These are phyloP conservation scores for Daldinia decipiens DNA, from an alignment of 495 filamentous ascomycete genomes.

Conservation along the genomic window DNA sequence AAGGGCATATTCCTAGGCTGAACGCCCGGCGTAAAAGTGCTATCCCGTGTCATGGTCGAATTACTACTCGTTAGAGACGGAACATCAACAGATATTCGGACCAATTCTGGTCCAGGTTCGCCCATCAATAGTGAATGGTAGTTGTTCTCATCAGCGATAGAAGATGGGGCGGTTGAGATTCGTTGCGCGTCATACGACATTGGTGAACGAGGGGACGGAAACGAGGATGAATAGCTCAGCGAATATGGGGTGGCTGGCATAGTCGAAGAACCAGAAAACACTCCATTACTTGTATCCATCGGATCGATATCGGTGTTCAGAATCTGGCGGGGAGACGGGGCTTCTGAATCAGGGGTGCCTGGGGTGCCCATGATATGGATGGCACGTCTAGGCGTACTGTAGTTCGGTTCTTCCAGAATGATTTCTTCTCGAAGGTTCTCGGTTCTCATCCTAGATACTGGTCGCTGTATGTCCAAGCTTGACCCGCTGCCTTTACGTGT, in stretches of 20 bases:
- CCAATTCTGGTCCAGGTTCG: conserved; percentile 68
- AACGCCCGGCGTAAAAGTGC: conserved; percentile 51
- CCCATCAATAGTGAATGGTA: conserved; percentile 69
- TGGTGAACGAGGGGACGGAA: conserved; percentile 66
- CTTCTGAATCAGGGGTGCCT: conserved; percentile 61
- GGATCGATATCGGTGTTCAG: conserved; percentile 66
- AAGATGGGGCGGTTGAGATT: conserved; percentile 76
- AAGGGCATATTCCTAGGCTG: conserved; percentile 50
- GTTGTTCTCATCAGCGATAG: conserved; percentile 72
- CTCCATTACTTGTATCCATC: conserved; percentile 59
- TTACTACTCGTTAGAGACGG: conserved; percentile 88
- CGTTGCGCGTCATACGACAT: conserved; percentile 75
- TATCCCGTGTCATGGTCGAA: conserved; percentile 82
- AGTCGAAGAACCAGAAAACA: conserved; percentile 55
- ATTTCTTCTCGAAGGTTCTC: conserved; percentile 56
- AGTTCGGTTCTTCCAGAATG: conserved; percentile 53
- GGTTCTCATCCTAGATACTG: conserved; percentile 49
- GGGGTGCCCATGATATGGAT: conserved; percentile 34
- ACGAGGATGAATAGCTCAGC: conserved; percentile 62
- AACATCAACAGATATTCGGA: conserved; percentile 81
- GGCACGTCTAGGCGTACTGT: conserved; percentile 46
- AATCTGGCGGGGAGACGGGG: conserved; percentile 65
- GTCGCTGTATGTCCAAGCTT: conserved; percentile 47
- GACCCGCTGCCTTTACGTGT: conserved; percentile 56
- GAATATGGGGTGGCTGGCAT: conserved; percentile 64